Evolutionary conservation across 208 protist species (phyloP), one percentile per base, ranked within the genome.

Genomic region (Trypanosoma boissoni): DNA sequence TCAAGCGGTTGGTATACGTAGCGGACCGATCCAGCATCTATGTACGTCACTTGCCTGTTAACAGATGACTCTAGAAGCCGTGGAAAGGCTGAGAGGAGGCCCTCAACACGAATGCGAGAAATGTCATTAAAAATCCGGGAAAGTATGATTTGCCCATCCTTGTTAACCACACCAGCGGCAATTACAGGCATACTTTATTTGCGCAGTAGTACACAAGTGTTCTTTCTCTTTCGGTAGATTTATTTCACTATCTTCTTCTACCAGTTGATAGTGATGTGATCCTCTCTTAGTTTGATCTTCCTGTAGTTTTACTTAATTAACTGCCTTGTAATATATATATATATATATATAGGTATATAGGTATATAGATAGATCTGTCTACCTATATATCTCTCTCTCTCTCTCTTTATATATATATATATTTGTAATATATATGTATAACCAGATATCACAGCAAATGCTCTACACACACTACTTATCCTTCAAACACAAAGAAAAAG

Each of bases 1-100:
- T 99, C 98, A 8, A 99, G 57, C 9, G 98, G 98, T 76, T 98
- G 97, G 71, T 99, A 99, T 1, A 99, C 96, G 68, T 99, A 99
- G 44, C 95, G 86, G 0, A 96, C 88, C 1, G 74, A 69, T 31
- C 97, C 97, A 1, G 97, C 98, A 63, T 99, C 97, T 20, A 99
- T 92, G 75, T 96, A 99, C 0, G 97, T 99, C 53, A 98, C 95
- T 73, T 99, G 96, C 62, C 91, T 90, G 9, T 83, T 86, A 50
- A 80, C 16, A 24, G 72, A 80, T 12, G 77, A 73, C 69, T 91
- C 84, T 41, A 98, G 84, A 2, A 99, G 88, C 57, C 98, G 98
- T 10, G 98, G 97, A 45, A 99, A 99, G 28, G 97, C 96, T 20
- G 97, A 96, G 20, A 99, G 79, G 20, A 99, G 83, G 5, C 97